Evolutionary conservation across 1,284 basidiomycete species (phyloP), one percentile per base, ranked within the genome.

Genomic region (Pterulicium gracile): DNA sequence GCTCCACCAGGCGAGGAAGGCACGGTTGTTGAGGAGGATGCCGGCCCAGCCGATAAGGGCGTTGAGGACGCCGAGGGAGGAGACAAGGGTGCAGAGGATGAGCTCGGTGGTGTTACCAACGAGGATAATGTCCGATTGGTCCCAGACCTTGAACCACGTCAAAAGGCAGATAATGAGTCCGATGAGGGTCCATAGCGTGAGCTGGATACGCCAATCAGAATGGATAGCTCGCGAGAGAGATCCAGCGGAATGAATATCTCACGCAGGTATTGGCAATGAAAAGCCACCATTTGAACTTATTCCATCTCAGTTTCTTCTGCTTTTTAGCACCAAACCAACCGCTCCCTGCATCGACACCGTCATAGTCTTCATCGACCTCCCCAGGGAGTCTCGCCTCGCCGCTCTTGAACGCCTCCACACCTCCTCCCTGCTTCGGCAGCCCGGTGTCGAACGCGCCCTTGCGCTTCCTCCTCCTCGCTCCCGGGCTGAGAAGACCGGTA

Each of bases 1-100:
- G 18, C 71, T 76, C 65, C 81, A 84, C 42, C 78, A 59, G 19
- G 79, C 78, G 49, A 84, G 70, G 68, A 84, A 84, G 36, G 73
- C 61, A 47, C 82, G 77, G 59, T 80, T 80, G 70, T 84, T 86
- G 55, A 83, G 70, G 17, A 86, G 61, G 55, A 84, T 75, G n/a
- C 81, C 82, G 13, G 77, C 68, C 68, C 74, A 82, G 34, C 82
- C 82, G 52, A 83, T 62, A 24, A 81, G 55, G 18, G 74, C 66
- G 20, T 78, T 79, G 54, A 82, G 59, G 24, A 80, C 55, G 43
- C 70, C 72, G 24, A 79, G 47, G 4, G 61, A 54, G 2, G 69
- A 60, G 2, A 76, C 79, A 27, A 79, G 54, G 3, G 79, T 83
- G 22, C 78, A 80, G 32, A 81, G 64, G 54, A 76, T 64, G 47